Base-by-base conservation (phyloP, 2,329 filamentous ascomycete genomes). In the Calonectria naviculata region DNA sequence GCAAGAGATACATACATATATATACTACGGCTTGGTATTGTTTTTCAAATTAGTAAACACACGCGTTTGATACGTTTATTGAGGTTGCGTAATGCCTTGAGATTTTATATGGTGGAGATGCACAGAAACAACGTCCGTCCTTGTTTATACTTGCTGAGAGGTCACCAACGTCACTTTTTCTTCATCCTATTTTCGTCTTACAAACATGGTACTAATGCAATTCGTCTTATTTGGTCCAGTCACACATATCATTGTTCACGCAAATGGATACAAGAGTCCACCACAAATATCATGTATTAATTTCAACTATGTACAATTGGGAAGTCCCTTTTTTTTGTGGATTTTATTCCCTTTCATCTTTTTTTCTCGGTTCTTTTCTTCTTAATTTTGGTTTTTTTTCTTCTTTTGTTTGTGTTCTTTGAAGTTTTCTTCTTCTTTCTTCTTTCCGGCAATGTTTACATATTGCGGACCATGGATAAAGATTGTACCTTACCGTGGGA, bases 391-490 rank as follows among this genome's bases (percentile, higher is more conserved):
- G 24, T 29, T 31, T 68, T 13, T 29, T 13, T 19, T 17, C 10
- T 8, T 44, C 44, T 47, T 29, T 42, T 24, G 49, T 74, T 42
- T 68, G 64, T 47, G 42, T 60, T 78, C 26, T 7, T 13, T 78
- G 75, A 62, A 67, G 67, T 67, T 70, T 54, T 10, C 41, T 46
- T n/a, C 34, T 31, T 42, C 8, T 13, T 61, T 12, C 5, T 62
- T 65, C 1, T 46, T 61, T 42, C 36, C 24, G 21, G 6, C 5
- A 17, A 31, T n/a, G 26, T 41, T 31, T 6, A 24, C 31, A 52
- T 54, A 10, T 26, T 60, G n/a, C n/a, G 26, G 12, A 17, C 2
- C 38, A 44, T 44, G 19, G 38, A 10, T 56, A 44, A 28, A 19
- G 21, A 65, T n/a, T 41, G 36, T 61, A 54, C 21, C 44, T 60